Evolutionary conservation across 176 grass and related monocot species (phyloP).

Genomic region (Eleusine indica): DNA sequence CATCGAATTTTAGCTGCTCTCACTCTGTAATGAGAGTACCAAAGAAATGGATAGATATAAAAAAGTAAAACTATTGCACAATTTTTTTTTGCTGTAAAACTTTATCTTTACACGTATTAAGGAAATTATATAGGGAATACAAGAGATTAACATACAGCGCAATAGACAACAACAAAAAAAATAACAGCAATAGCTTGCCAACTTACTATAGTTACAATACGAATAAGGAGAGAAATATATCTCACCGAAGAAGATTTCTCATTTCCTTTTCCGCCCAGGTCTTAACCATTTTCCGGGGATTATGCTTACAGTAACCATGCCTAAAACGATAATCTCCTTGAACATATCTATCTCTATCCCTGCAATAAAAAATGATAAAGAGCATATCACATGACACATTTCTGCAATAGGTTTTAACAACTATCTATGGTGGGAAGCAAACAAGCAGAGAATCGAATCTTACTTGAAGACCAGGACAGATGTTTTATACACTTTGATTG

Average conservation of each 20-base stretch:
- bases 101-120: neutral
- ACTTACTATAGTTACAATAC: neutral
- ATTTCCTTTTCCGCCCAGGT: slow-evolving; percentile 99
- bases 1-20: slow-evolving; percentile 83
- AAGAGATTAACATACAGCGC: neutral
- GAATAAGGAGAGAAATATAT: slow-evolving; percentile 7
- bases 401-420: slow-evolving; percentile 10
- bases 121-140: neutral
- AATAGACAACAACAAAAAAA: neutral
- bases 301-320: slow-evolving; percentile 98
- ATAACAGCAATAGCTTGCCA: neutral
- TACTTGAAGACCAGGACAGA: slow-evolving; percentile 99
- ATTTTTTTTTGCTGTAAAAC: neutral
- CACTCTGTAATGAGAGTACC: slow-evolving; percentile 56
- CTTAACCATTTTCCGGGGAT: slow-evolving; percentile 97
- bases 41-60: slow-evolving; percentile 10
- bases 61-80: neutral
- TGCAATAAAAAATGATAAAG: slow-evolving; percentile 42
- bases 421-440: neutral
- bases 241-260: slow-evolving; percentile 83
- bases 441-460: slow-evolving; percentile 30
- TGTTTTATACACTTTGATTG: slow-evolving; percentile 98
- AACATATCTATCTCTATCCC: slow-evolving; percentile 95
- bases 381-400: slow-evolving; percentile 26
- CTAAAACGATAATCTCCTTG: slow-evolving; percentile 99